A percentile compares a stretch with the other conserved stretches of the same genome.
phyloP scores from a whole-genome alignment of 2,329 filamentous ascomycete species.

The Trichophyton mentagrophytes region DNA sequence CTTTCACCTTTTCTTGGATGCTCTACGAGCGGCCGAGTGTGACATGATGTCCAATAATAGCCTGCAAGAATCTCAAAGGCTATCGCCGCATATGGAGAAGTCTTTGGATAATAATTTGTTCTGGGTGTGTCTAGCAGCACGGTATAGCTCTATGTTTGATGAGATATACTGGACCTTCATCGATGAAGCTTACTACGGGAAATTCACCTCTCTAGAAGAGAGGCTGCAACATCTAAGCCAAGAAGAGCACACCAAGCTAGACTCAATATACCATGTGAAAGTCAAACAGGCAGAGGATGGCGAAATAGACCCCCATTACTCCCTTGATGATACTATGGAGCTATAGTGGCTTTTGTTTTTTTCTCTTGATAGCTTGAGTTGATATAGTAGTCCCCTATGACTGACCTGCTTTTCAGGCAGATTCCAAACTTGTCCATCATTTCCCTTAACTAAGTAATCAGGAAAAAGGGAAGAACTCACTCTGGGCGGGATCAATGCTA shows the following conservation, averaged over 20 bases:
- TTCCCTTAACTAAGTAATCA: too few species aligned
- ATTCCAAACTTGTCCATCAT: too few species aligned
- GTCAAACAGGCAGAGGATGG: slow-evolving; percentile 11
- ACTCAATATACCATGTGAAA: slow-evolving; percentile 5
- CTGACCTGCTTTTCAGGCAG: too few species aligned
- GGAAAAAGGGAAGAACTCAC: too few species aligned
- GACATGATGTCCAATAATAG: slow-evolving; percentile 9
- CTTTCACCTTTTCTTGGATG: slow-evolving; percentile 17
- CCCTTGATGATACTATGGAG: slow-evolving; percentile 11
- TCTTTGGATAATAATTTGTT: slow-evolving; percentile 18
- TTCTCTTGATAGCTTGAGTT: too few species aligned
- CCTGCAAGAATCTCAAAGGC: slow-evolving; percentile 11
- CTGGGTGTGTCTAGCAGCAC: slow-evolving; percentile 19
- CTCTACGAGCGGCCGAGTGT: slow-evolving; percentile 15
- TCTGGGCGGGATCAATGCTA: too few species aligned
- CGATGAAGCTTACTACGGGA: slow-evolving; percentile 14
- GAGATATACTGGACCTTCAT: slow-evolving; percentile 19
- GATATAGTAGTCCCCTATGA: too few species aligned
- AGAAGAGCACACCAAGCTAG: slow-evolving; percentile 9
- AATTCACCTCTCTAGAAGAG: slow-evolving; percentile 15
- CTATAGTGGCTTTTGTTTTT: slow-evolving; percentile 1
- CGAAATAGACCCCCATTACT: slow-evolving; percentile 8
- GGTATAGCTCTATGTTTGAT: slow-evolving; percentile 19
- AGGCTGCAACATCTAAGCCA: slow-evolving; percentile 12
- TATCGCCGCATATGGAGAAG: slow-evolving; percentile 17